These are phyloP conservation scores for Globisporangium orthogonon DNA, from an alignment of 352 stramenopile species.

Conservation along the genomic window DNA sequence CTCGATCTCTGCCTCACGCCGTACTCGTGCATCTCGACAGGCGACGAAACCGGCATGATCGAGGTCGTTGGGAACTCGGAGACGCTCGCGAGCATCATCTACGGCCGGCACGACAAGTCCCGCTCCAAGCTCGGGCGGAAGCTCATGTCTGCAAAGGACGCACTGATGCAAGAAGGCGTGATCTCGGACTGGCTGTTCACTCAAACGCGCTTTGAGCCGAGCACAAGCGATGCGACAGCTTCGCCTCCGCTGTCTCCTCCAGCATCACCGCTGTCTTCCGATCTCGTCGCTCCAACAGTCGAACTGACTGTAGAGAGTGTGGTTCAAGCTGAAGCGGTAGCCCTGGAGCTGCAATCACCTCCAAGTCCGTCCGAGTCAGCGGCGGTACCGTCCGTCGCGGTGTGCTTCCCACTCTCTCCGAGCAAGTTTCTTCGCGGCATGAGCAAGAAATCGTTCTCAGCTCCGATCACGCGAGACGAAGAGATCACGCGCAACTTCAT, in stretches of 20 bases:
- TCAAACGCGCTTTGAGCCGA: not conserved
- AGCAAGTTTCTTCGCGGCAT: constrained; percentile 26
- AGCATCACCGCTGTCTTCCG: not conserved
- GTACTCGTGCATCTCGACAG: constrained; percentile 87
- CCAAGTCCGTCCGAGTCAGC: not conserved
- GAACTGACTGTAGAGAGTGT: not conserved
- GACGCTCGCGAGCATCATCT: constrained; percentile 87
- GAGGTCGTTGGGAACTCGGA: constrained; percentile 86
- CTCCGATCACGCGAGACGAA: constrained; percentile 19
- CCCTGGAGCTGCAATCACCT: not conserved
- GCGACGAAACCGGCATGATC: constrained; percentile 84
- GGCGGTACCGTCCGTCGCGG: constrained; percentile 21
- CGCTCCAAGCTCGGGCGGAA: constrained; percentile 59
- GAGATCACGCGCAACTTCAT: constrained; percentile 87
- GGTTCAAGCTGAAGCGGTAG: not conserved
- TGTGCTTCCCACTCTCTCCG: constrained; percentile 53
- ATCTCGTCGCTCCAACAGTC: too few species aligned
- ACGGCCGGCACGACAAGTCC: constrained; percentile 55
- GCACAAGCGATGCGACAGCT: constrained; percentile 1
- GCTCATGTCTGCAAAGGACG: constrained; percentile 59
- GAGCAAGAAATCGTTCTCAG: constrained; percentile 9
- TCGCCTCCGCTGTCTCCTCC: constrained; percentile 2
- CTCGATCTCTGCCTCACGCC: constrained; percentile 83
- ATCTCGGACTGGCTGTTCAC: constrained; percentile 71
- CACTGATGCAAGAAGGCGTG: constrained; percentile 48